These are phyloP conservation scores for Colletotrichum chlorophyti DNA, from an alignment of 2,329 filamentous ascomycete genomes.

Conservation along the genomic window DNA sequence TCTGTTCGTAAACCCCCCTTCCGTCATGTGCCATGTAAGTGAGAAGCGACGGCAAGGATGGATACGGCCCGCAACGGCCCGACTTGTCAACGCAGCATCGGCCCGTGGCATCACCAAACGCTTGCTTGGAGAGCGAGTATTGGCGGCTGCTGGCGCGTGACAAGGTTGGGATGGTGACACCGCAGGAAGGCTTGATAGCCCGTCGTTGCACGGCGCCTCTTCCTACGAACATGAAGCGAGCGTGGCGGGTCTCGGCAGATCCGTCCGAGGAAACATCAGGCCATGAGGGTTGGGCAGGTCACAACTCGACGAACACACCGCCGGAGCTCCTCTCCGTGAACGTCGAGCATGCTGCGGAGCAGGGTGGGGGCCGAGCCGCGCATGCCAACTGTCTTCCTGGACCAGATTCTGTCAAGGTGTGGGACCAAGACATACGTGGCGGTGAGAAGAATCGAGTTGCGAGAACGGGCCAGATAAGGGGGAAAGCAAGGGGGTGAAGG, in stretches of 20 bases:
- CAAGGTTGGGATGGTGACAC: slow-evolving; percentile 3
- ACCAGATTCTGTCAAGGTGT: not conserved
- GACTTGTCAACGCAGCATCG: slow-evolving; percentile 25
- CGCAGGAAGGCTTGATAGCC: not conserved
- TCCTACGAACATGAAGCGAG: not conserved
- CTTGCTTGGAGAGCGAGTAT: slow-evolving; percentile 6
- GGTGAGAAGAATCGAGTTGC: not conserved
- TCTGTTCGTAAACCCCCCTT: not conserved
- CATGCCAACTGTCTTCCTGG: not conserved
- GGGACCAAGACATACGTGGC: slow-evolving; percentile 9
- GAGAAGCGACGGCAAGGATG: not conserved
- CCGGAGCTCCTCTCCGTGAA: not conserved
- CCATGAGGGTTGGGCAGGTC: slow-evolving; percentile 6
- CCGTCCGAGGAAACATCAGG: slow-evolving; percentile 11
- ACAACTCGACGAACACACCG: not conserved
- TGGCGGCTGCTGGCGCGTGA: slow-evolving; percentile 1
- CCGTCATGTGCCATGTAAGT: not conserved
- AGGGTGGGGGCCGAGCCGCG: slow-evolving; percentile 14
- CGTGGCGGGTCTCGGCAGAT: not conserved
- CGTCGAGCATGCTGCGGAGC: slow-evolving; percentile 1
- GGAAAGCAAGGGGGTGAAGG: slow-evolving; percentile 24
- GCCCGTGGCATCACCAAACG: slow-evolving; percentile 6
- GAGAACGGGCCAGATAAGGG: too few species aligned
- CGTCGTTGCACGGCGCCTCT: not conserved
- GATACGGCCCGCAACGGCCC: slow-evolving; percentile 15